Evolutionary conservation across 78 protist genomes (phyloP).

Genomic region (Dictyostelium purpureum): DNA sequence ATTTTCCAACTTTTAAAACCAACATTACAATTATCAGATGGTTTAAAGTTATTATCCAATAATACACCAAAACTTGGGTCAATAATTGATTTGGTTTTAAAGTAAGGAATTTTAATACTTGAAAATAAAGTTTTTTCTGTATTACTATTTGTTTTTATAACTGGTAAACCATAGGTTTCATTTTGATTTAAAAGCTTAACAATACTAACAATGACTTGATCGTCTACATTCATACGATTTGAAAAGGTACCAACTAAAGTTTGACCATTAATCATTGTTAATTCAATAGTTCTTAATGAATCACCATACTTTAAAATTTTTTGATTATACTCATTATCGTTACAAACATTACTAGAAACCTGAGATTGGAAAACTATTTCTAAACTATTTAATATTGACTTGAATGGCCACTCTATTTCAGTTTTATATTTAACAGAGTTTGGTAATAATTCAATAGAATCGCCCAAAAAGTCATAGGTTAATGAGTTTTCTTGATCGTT

Average conservation of each 20-base stretch:
- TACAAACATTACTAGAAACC: not conserved
- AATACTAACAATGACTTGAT: not conserved
- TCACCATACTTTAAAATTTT: not conserved
- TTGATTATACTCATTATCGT: not conserved
- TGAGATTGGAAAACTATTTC: conserved; percentile 13
- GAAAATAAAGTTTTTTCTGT: too few relatives aligned
- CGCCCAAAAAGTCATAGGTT: conserved; percentile 19
- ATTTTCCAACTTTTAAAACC: not conserved
- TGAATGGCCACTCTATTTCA: not conserved
- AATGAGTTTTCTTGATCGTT: too few relatives aligned
- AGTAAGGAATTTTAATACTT: not conserved
- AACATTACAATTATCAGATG: not conserved
- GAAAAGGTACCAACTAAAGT: conserved; percentile 17
- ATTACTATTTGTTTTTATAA: not conserved
- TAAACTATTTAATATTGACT: not conserved
- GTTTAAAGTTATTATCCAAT: not conserved
- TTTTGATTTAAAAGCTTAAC: not conserved
- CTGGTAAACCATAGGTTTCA: too few relatives aligned
- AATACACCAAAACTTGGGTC: conserved; percentile 18
- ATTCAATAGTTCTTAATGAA: conserved; percentile 4
- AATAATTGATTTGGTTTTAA: not conserved
- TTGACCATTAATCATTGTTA: not conserved
- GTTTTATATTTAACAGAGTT: conserved; percentile 37
- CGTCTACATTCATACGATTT: conserved; percentile 2
- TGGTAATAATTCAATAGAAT: not conserved